phyloP scores from a whole-genome alignment of 495 filamentous ascomycete species.

The Penicillium arizonense region DNA sequence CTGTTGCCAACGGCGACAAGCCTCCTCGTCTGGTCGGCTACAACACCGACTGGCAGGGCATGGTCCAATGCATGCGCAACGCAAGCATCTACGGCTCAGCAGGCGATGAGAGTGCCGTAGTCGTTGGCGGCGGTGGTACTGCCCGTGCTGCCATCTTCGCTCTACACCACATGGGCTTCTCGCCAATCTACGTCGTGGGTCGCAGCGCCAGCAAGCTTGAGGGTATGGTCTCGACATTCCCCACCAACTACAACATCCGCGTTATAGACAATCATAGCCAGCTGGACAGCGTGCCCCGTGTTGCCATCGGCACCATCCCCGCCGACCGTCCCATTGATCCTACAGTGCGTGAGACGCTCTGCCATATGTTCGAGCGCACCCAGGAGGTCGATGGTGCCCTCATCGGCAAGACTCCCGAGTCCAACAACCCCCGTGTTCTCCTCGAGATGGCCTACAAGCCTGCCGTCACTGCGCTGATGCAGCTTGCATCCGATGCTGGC shows the following conservation, averaged over 20 bases:
- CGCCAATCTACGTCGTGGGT: slow-evolving; percentile 83
- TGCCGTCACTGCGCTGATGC: slow-evolving; percentile 77
- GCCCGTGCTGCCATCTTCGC: slow-evolving; percentile 90
- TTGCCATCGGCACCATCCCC: slow-evolving; percentile 88
- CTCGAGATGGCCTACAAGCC: slow-evolving; percentile 98
- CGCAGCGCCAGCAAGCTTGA: slow-evolving; percentile 67
- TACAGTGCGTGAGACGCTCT: slow-evolving; percentile 65
- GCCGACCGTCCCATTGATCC: slow-evolving; percentile 82
- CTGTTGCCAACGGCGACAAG: slow-evolving; percentile 32
- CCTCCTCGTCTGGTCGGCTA: slow-evolving; percentile 67
- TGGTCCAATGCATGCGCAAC: slow-evolving; percentile 75
- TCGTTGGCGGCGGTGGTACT: slow-evolving; percentile 89
- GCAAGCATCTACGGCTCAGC: slow-evolving; percentile 56
- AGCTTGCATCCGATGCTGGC: slow-evolving; percentile 73
- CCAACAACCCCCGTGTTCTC: slow-evolving; percentile 54
- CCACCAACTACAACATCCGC: slow-evolving; percentile 68
- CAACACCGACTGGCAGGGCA: slow-evolving; percentile 97
- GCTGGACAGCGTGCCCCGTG: slow-evolving; percentile 54
- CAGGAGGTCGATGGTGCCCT: slow-evolving; percentile 35
- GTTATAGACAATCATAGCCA: slow-evolving; percentile 54
- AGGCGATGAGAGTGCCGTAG: slow-evolving; percentile 44
- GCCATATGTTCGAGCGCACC: slow-evolving; percentile 56
- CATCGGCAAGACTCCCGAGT: slow-evolving; percentile 24
- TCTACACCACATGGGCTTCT: slow-evolving; percentile 77
- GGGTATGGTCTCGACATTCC: slow-evolving; percentile 69